Evolutionary conservation across 441 rosid genomes (phyloP).

Genomic region (Euphorbia schlechtendalii): DNA sequence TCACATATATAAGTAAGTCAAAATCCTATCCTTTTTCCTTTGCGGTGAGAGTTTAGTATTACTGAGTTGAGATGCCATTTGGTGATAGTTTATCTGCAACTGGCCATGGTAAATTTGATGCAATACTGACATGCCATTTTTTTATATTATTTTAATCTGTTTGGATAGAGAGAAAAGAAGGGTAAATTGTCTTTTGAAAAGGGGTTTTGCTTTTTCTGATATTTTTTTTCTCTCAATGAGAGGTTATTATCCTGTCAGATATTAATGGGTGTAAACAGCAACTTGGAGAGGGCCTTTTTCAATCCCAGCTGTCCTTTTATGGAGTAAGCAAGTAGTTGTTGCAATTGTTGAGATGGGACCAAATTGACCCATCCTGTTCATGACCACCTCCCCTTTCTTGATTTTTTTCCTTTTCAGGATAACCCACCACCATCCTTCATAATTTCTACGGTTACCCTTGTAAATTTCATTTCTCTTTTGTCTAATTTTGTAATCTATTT

Average conservation of each 20-base stretch:
- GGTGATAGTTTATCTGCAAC: conserved; percentile 8
- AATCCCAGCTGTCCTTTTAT: conserved; percentile 35
- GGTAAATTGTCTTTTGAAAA: conserved; percentile 5
- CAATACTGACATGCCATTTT: conserved; percentile 3
- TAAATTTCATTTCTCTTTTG: conserved; percentile 16
- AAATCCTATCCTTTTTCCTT: neutral
- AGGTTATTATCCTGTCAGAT: conserved; percentile 33
- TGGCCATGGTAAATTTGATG: conserved; percentile 14
- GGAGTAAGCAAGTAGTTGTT: conserved; percentile 31
- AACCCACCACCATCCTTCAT: conserved; percentile 49
- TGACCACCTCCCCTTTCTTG: conserved; percentile 20
- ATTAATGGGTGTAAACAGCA: conserved; percentile 34
- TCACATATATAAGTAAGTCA: neutral
- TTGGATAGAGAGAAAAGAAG: conserved; percentile 15
- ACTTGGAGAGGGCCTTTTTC: conserved; percentile 36
- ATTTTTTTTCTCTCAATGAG: neutral
- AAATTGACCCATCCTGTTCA: conserved; percentile 32
- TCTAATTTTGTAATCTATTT: neutral
- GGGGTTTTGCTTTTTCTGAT: neutral
- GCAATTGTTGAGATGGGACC: conserved; percentile 49
- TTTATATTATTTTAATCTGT: conserved; percentile 12
- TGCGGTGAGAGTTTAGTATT: no score
- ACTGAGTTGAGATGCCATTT: no score
- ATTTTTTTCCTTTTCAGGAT: conserved; percentile 39
- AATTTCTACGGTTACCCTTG: conserved; percentile 42